These are phyloP conservation scores for Pilatotrama ljubarskyi DNA, from an alignment of 768 basidiomycete genomes.

Conservation along the genomic window DNA sequence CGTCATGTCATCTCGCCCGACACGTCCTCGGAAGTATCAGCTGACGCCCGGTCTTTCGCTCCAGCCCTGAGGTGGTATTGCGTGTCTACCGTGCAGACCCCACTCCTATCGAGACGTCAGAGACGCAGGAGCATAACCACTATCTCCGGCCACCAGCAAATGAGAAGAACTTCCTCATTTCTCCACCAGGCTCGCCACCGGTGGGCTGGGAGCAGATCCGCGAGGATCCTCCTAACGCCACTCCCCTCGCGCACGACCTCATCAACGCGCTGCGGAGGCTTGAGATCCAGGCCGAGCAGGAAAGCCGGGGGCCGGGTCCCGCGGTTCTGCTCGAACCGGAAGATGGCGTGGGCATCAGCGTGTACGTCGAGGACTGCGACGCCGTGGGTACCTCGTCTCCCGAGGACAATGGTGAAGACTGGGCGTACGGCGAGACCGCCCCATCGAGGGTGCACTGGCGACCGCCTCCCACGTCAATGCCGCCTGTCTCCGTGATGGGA, in stretches of 20 bases:
- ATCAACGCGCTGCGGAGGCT: constrained; percentile 75
- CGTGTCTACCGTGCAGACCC: constrained; percentile 76
- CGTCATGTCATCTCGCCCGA: constrained; percentile 30
- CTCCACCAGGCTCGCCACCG: constrained; percentile 96
- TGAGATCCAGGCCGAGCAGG: constrained; percentile 48
- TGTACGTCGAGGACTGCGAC: constrained; percentile 78
- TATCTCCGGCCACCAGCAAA: constrained; percentile 75
- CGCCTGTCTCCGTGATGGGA: constrained; percentile 22
- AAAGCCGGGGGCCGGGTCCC: constrained; percentile 33
- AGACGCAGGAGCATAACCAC: constrained; percentile 31
- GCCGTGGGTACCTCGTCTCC: constrained; percentile 33
- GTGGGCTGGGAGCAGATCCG: constrained; percentile 92
- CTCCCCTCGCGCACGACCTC: constrained; percentile 86
- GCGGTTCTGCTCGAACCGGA: constrained; percentile 69
- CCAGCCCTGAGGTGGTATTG: constrained; percentile 50
- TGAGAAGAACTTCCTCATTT: constrained; percentile 96
- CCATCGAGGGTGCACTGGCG: constrained; percentile 46
- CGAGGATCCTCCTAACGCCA: constrained; percentile 87
- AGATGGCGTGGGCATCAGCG: constrained; percentile 71
- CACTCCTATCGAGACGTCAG: constrained; percentile 53
- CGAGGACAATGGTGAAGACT: constrained; percentile 40
- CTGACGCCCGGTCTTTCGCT: not conserved
- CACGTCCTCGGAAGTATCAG: not conserved
- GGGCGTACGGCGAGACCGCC: constrained; percentile 55
- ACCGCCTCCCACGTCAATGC: constrained; percentile 27